Evolutionary conservation across 768 basidiomycete species (phyloP), one percentile per base, ranked within the genome.

Genomic region (Pluteus cervinus): DNA sequence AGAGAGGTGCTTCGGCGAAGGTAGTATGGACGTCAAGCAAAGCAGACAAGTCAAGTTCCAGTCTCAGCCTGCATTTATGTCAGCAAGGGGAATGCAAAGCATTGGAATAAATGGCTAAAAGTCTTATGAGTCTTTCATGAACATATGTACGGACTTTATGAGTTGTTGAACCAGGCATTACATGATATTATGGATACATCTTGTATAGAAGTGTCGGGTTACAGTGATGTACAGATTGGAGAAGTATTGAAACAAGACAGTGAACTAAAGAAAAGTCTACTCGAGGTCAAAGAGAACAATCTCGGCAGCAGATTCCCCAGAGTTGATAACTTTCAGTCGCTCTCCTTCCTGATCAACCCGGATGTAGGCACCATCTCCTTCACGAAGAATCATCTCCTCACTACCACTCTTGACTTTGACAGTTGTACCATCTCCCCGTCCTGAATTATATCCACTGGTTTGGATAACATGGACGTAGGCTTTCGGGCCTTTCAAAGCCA

Each of bases 331-430:
- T 22, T 60, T 50, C 38, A 57, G 41, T 7, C 68, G 33, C 38
- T 56, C 63, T 15, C 73, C 67, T 0, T 62, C 68, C 0, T 63
- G 57, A 2, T 63, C 73, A 1, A 73, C 68, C 31, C 60, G 49
- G 30, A 94, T 56, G 57, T 91, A 97, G 9, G 81, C 79, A 0
- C 89, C 91, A 51, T 97, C 93, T 0, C 93, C 93, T 49, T 97
- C 93, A 22, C 74, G 73, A 37, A 94, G 57, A 25, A 71, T 76
- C 3, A 78, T 41, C 40, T 73, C 59, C 8, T 62, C 63, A 2
- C 54, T 62, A 0, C 55, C 55, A 12, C 58, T 64, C 1, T 57
- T 48, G 9, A 93, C 53, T 43, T 61, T 73, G 33, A 94, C 56
- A 14, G 57, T 61, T 0, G 76, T 79, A 0, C 87, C 89, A 2